Conservation (phyloP, 345 rosid genomes). For the Eucalyptus cloeziana region DNA sequence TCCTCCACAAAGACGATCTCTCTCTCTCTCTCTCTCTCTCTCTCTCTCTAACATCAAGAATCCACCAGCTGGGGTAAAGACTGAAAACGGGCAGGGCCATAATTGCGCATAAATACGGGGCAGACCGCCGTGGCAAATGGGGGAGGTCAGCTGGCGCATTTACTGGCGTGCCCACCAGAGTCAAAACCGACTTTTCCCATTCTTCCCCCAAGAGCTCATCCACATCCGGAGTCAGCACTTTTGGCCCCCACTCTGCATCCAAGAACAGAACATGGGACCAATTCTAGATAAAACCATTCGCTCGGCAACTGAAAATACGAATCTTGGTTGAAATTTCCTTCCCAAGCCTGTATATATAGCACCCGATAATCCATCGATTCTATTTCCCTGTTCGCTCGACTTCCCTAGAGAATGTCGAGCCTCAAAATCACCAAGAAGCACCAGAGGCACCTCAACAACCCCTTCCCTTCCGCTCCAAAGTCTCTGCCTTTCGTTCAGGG, state of each 20-base stretch:
- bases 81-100: neutral
- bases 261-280: neutral
- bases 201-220: neutral
- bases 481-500: constrained; percentile 39
- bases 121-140: neutral
- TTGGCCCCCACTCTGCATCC: neutral
- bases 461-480: constrained; percentile 38
- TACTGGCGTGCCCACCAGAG: neutral
- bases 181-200: neutral
- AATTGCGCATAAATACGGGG: neutral
- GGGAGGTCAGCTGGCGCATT: neutral
- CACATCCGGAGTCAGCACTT: neutral
- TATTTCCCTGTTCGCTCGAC: neutral
- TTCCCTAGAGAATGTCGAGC: constrained; percentile 9
- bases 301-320: neutral
- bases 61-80: neutral
- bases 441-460: constrained; percentile 51
- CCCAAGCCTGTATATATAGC: neutral
- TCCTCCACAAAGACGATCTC: neutral
- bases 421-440: constrained; percentile 42
- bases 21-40: neutral
- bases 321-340: neutral
- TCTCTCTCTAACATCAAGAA: neutral
- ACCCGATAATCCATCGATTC: neutral
- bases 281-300: neutral